A percentile compares a stretch with the other conserved stretches of the same genome.
phyloP scores from a whole-genome alignment of 2,329 filamentous ascomycete genomes.

The Cladosporium austrohemisphaericum region DNA sequence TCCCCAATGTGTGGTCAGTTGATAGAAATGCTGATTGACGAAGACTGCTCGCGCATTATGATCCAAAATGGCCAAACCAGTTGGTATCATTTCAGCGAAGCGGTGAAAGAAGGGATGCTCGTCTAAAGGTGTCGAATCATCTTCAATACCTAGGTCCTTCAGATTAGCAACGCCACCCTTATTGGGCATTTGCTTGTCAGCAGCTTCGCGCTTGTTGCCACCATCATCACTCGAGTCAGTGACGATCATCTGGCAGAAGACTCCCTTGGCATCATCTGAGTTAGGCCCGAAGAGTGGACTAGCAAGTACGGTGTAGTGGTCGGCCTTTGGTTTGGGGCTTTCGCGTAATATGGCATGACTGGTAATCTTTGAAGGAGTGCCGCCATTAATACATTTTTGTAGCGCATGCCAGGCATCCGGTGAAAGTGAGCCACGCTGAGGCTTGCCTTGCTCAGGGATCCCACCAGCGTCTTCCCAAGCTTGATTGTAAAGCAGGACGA shows the following conservation, averaged over 20 bases:
- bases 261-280: slow-evolving; percentile 14
- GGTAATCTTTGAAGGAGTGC: slow-evolving; percentile 21
- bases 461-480: slow-evolving; percentile 38
- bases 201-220: not conserved
- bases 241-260: slow-evolving; percentile 25
- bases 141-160: slow-evolving; percentile 1
- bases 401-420: slow-evolving; percentile 36
- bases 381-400: slow-evolving; percentile 29
- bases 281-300: slow-evolving; percentile 23
- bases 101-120: slow-evolving; percentile 42
- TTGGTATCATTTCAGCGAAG: slow-evolving; percentile 45
- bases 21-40: slow-evolving; percentile 46
- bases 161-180: not conserved
- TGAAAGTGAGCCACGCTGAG: slow-evolving; percentile 31
- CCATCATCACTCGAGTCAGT: not conserved
- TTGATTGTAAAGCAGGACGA: slow-evolving; percentile 39
- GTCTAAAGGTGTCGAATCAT: slow-evolving; percentile 23
- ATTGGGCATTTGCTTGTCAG: no score
- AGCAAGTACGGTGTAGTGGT: slow-evolving; percentile 21
- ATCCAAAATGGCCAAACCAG: slow-evolving; percentile 45
- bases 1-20: slow-evolving; percentile 42
- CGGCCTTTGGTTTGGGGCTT: not conserved
- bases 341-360: slow-evolving; percentile 20
- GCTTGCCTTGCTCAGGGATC: slow-evolving; percentile 35
- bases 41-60: slow-evolving; percentile 43